Conservation (phyloP, 768 basidiomycete genomes). For the Kwoniella dejecticola region DNA sequence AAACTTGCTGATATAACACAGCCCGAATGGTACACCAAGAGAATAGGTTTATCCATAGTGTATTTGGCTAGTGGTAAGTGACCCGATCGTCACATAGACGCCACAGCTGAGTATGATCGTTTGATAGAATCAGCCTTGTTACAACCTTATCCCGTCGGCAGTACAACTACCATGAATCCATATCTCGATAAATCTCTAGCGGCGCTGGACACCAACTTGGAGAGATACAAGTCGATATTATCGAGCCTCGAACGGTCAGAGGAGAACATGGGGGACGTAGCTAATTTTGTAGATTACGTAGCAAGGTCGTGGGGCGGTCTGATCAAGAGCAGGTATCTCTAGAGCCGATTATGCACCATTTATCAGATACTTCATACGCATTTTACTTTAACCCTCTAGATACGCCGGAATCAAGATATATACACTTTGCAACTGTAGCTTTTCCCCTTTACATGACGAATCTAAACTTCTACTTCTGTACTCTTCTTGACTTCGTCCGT, state of each 20-base stretch:
- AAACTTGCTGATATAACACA: not conserved
- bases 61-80: conserved; percentile 40
- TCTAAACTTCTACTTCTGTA: no score
- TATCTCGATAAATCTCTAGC: conserved; percentile 30
- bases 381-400: no score
- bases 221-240: conserved; percentile 13
- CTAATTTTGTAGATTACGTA: conserved; percentile 31
- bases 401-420: no score
- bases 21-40: conserved; percentile 45
- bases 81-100: no score
- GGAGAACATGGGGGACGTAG: conserved; percentile 25
- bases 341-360: not conserved
- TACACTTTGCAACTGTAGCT: no score
- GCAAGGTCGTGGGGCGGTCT: conserved; percentile 27
- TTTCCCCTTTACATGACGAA: no score
- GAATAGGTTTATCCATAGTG: conserved; percentile 31
- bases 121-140: conserved; percentile 38
- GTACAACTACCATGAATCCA: conserved; percentile 16
- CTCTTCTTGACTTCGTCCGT: conserved; percentile 1
- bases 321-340: conserved; percentile 28
- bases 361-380: no score
- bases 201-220: conserved; percentile 25
- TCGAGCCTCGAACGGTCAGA: conserved; percentile 24
- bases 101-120: not conserved
- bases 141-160: conserved; percentile 31